Conservation (phyloP, 139 green algal genomes). For the Asterochloris erici region DNA sequence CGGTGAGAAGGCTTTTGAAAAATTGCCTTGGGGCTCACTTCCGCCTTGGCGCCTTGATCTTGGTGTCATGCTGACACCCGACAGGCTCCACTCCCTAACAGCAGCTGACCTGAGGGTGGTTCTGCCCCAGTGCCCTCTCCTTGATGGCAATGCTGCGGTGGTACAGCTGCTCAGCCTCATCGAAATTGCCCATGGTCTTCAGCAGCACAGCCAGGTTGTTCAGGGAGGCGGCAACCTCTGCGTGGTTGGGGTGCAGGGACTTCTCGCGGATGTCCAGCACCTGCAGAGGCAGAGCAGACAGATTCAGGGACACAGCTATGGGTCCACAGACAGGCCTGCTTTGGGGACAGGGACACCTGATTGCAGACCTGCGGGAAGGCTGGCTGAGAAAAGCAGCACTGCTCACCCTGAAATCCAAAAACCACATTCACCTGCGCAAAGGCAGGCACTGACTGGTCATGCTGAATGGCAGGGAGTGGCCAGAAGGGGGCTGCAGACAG, state of each 20-base stretch:
- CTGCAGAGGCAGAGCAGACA: background rate
- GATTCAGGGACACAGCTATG: background rate
- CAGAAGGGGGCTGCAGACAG: too few species aligned
- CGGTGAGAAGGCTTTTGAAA: too few species aligned
- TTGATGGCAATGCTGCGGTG: slow-evolving; percentile 27
- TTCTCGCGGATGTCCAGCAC: slow-evolving; percentile 31
- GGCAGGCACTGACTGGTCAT: too few species aligned
- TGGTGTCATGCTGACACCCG: too few species aligned
- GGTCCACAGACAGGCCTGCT: background rate
- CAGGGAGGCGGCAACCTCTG: slow-evolving; percentile 26
- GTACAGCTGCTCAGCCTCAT: slow-evolving; percentile 34
- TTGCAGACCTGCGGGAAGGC: background rate
- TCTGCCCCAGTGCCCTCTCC: slow-evolving; percentile 16
- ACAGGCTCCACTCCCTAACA: too few species aligned
- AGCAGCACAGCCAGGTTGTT: slow-evolving; percentile 37
- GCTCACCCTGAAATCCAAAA: too few species aligned
- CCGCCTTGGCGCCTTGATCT: too few species aligned
- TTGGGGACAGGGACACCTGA: background rate
- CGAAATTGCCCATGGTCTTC: slow-evolving; percentile 16
- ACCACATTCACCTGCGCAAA: too few species aligned
- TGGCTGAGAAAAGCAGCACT: background rate
- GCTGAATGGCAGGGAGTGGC: too few species aligned
- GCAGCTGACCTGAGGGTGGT: slow-evolving; percentile 25
- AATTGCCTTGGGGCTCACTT: too few species aligned
- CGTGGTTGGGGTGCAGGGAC: slow-evolving; percentile 22